Base-by-base conservation (phyloP, 305 asterid species). In the Solanum hybrid region DNA sequence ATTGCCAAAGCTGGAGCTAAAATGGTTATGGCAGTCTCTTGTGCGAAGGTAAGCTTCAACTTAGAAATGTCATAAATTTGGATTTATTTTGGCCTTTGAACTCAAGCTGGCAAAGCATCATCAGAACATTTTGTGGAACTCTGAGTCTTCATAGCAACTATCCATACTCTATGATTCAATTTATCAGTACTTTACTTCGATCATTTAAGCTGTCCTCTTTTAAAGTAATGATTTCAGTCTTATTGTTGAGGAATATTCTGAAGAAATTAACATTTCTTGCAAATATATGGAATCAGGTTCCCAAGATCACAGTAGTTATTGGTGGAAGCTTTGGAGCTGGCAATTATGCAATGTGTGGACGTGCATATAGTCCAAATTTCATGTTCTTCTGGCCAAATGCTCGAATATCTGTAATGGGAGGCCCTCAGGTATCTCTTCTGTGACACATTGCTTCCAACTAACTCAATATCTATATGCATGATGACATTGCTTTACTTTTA, bases 241-340 rank as follows among this genome's bases (percentile, higher is more conserved):
- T 36, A 64, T 69, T 37, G 19, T 36, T 29, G 81, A 36, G 37
- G 86, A 37, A 26, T 69, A 19, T 76, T 72, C 85, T 38, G 37
- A 40, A 72, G 37, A 73, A 42, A 27, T 32, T 45, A 73, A 37
- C 10, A 17, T 38, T 15, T 72, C 38, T 40, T 72, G 79, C 89
- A 78, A 88, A 77, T 87, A 10, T 71, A 75, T 91, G 91, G 69
- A 29, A 86, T 56, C 88, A 96, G 99, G 99, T 96, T 80, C 99
- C 99, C 73, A 97, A 97, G 91, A 93, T 97, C 76, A 97, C 99
- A 4, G 93, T 97, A 71, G 87, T 97, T 75, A 88, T 97, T 31
- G 99, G 99, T 71, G 99, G 99, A 92, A 97, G 99, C 94, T 97
- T 97, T 31, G 99, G 99, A 82, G 99, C 99, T 90, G 99, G 99